Conservation (phyloP, 2,329 filamentous ascomycete genomes). For the Magnaporthiopsis incrustans region DNA sequence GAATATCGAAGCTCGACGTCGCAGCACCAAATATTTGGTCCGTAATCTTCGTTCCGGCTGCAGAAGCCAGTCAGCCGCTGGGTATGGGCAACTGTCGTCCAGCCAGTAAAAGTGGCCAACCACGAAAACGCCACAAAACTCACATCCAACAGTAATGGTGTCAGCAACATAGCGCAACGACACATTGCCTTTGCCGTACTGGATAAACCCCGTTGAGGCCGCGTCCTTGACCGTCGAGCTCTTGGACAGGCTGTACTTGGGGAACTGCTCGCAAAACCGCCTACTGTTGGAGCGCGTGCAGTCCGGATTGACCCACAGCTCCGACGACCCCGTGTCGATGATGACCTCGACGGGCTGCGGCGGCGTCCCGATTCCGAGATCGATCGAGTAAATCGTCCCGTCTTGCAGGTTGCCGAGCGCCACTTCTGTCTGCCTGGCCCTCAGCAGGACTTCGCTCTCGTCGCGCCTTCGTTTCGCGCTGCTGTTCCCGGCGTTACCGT, state of each 20-base stretch:
- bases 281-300: conserved; percentile 31
- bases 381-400: conserved; percentile 6
- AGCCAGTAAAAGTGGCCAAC: not conserved
- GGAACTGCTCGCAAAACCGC: conserved; percentile 31
- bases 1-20: conserved; percentile 32
- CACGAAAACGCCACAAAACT: not conserved
- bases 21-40: conserved; percentile 54
- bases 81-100: no score
- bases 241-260: conserved; percentile 27
- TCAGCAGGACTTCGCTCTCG: not conserved
- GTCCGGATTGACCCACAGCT: conserved; percentile 52
- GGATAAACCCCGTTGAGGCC: conserved; percentile 23
- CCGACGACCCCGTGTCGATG: conserved; percentile 46
- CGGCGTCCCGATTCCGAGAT: conserved; percentile 35
- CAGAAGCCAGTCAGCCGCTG: conserved; percentile 4
- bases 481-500: not conserved
- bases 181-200: conserved; percentile 38
- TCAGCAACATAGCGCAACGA: conserved; percentile 34
- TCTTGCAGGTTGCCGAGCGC: conserved; percentile 2
- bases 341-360: conserved; percentile 39
- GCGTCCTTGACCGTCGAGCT: conserved; percentile 26
- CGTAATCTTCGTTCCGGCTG: not conserved
- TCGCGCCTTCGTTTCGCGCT: not conserved
- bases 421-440: conserved; percentile 4
- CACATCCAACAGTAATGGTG: conserved; percentile 21